Evolutionary conservation across 1,284 basidiomycete genomes (phyloP).

Genomic region (Cerioporus squamosus): DNA sequence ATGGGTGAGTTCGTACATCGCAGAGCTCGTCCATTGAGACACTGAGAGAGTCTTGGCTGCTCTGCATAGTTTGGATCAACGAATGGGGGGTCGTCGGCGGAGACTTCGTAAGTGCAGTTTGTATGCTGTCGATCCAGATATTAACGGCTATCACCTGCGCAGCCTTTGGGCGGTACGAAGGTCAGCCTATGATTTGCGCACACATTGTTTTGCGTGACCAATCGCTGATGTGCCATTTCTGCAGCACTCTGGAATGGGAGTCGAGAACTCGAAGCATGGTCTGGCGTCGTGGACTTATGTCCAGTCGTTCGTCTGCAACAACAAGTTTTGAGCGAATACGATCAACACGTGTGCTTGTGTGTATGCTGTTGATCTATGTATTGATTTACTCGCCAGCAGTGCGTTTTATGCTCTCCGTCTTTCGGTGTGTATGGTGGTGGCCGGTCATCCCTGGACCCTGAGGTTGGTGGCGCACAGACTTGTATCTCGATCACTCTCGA

Average conservation of each 20-base stretch:
- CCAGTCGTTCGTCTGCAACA: slow-evolving; percentile 6
- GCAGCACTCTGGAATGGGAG: slow-evolving; percentile 12
- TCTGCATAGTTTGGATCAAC: slow-evolving; percentile 12
- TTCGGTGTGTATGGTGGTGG: too few species aligned
- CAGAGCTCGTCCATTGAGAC: too few species aligned
- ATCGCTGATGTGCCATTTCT: background rate
- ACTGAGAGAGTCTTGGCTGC: background rate
- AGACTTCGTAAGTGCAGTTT: slow-evolving; percentile 5
- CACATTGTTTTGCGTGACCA: background rate
- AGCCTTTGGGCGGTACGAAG: slow-evolving; percentile 13
- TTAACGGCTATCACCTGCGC: background rate
- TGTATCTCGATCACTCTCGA: too few species aligned
- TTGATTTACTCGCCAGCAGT: too few species aligned
- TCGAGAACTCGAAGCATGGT: slow-evolving; percentile 14
- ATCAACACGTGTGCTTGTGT: too few species aligned
- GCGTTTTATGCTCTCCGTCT: too few species aligned
- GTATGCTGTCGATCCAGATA: background rate
- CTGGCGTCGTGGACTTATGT: slow-evolving; percentile 12
- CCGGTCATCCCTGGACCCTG: too few species aligned
- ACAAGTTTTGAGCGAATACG: background rate
- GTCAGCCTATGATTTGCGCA: background rate
- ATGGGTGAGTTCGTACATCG: slow-evolving; percentile 2
- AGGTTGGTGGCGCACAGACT: too few species aligned
- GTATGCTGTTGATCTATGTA: too few species aligned
- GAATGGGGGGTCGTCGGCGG: slow-evolving; percentile 6